Conservation (phyloP, 768 basidiomycete genomes). For the Megacollybia marginata region DNA sequence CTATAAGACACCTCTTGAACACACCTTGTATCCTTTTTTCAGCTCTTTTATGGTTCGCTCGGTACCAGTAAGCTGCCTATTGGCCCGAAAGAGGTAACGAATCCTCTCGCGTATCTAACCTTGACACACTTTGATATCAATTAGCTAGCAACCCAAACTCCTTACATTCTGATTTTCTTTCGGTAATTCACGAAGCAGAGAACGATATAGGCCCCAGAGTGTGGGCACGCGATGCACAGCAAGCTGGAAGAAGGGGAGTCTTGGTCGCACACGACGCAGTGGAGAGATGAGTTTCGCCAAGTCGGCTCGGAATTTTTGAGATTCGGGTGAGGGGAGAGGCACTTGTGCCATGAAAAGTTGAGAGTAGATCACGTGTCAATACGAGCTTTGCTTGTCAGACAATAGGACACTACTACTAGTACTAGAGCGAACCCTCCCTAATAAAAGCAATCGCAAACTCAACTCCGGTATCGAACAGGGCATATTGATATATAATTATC, state of each 20-base stretch:
- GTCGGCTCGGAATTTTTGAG: conserved; percentile 42
- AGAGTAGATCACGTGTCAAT: no score
- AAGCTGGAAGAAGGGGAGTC: conserved; percentile 61
- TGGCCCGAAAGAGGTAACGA: conserved; percentile 41
- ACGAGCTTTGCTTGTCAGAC: no score
- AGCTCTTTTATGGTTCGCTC: conserved; percentile 39
- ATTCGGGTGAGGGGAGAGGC: conserved; percentile 8
- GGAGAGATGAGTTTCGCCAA: conserved; percentile 48
- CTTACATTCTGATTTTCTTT: conserved; percentile 31
- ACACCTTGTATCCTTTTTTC: conserved; percentile 48
- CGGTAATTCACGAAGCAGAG: conserved; percentile 50
- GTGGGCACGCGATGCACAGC: conserved; percentile 72
- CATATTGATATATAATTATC: no score
- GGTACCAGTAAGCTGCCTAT: conserved; percentile 48
- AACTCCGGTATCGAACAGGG: no score
- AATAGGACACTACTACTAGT: no score
- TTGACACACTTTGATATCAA: conserved; percentile 1
- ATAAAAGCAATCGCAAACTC: no score
- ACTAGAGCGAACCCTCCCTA: no score
- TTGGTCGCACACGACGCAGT: conserved; percentile 51
- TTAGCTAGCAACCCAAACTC: neutral
- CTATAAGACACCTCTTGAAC: neutral
- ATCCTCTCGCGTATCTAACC: conserved; percentile 54
- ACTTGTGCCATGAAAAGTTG: no score
- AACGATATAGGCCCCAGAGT: conserved; percentile 55